Base-by-base conservation (phyloP, 2,329 filamentous ascomycete species). In the Bertia moriformis region DNA sequence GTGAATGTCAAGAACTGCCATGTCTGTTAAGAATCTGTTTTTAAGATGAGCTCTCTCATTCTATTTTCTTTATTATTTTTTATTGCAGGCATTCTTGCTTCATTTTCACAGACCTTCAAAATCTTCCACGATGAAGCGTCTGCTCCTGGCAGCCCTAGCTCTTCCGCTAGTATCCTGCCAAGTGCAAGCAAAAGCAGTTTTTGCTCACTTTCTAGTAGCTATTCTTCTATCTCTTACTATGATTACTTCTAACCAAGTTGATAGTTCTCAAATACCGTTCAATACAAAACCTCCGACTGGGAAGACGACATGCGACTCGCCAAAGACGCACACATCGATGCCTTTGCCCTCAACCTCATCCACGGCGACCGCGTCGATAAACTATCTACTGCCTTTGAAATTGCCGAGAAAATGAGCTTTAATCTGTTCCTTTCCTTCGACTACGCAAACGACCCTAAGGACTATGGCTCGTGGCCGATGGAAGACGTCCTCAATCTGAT, bases 381-480 rank as follows among this genome's bases (percentile, higher is more conserved):
- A 14, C n/a, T n/a, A n/a, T n/a, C n/a, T n/a, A n/a, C n/a, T n/a
- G 55, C 53, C 19, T 58, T 57, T 43, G 14, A 43, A 4, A 49
- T 48, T 3, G 52, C 55, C 24, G 41, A 41, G 4, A 36, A 18
- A 4, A 59, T 60, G 19, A 57, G 39, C 3, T 56, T 62, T 46
- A 52, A 53, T 39, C 44, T 62, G 10, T 61, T 65, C 49, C 53
- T 64, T 40, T 62, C 59, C 2, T 64, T 65, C 39, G 61, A 64
- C 49, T 61, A 59, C 46, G 43, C 49, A 18, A 49, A 45, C 15
- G 40, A 41, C 18, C n/a, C n/a, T n/a, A n/a, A n/a, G n/a, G n/a
- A n/a, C n/a, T n/a, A n/a, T n/a, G 54, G 51, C 18, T 40, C 45
- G 1, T 62, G 55, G 55, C 38, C 40, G 15, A 30, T 45, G 5